Conservation (phyloP, 23 red algal genomes). For the Chondrus crispus region DNA sequence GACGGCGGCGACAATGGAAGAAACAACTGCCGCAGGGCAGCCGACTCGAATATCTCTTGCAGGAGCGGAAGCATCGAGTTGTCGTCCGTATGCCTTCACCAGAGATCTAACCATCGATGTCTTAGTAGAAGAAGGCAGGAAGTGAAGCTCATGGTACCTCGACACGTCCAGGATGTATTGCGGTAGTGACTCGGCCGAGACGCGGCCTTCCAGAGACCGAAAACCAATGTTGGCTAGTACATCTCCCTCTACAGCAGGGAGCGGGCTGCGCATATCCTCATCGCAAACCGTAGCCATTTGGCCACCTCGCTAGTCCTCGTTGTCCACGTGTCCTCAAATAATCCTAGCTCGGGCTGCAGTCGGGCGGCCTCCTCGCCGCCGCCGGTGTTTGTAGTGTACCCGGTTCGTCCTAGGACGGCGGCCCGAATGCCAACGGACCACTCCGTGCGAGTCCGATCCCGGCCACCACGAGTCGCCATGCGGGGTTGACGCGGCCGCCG, state of each 20-base stretch:
- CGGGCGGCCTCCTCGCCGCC: background rate
- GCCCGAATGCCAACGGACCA: background rate
- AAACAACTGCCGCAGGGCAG: background rate
- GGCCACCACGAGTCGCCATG: background rate
- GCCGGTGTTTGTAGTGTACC: background rate
- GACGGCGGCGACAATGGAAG: background rate
- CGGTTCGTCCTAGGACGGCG: background rate
- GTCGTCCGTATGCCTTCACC: background rate
- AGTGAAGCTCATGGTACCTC: background rate
- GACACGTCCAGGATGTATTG: background rate
- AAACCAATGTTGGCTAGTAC: background rate
- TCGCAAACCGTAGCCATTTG: background rate
- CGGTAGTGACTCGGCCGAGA: background rate
- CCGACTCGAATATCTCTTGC: background rate
- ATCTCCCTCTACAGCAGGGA: background rate
- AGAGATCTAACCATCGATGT: background rate
- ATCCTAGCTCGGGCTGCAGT: background rate
- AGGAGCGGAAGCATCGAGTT: background rate
- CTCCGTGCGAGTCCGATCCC: background rate
- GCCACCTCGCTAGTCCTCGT: background rate
- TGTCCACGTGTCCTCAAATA: background rate
- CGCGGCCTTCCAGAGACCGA: background rate
- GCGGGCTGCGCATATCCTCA: background rate
- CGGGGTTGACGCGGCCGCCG: background rate
- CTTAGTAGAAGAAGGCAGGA: background rate